Conservation (phyloP, 2,329 filamentous ascomycete genomes). For the Aschersonia sp. region DNA sequence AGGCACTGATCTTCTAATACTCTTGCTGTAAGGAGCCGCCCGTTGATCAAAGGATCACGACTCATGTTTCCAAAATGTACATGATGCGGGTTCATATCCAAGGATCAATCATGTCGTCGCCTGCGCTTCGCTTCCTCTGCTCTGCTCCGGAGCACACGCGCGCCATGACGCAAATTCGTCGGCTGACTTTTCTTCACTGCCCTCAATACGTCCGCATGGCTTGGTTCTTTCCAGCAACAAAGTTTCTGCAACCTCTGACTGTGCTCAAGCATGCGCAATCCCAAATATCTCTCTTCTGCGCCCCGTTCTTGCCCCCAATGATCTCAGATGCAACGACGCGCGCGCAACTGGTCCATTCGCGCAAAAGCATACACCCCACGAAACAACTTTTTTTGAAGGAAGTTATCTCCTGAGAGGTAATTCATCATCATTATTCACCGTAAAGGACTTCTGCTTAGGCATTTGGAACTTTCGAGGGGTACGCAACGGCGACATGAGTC, state of each 20-base stretch:
- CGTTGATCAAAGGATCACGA: no score
- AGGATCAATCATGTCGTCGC: conserved; percentile 25
- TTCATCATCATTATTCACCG: no score
- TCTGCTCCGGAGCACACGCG: conserved; percentile 22
- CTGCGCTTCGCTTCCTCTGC: conserved; percentile 18
- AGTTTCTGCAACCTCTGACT: conserved; percentile 22
- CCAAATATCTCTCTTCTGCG: conserved; percentile 22
- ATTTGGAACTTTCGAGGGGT: no score
- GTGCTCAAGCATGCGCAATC: conserved; percentile 26
- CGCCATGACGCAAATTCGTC: conserved; percentile 9
- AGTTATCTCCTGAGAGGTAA: no score
- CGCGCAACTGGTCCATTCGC: conserved; percentile 7
- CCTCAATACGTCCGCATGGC: not conserved
- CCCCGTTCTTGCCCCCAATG: conserved; percentile 21
- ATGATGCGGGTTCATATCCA: no score
- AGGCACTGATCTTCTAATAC: no score
- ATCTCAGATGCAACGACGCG: conserved; percentile 20
- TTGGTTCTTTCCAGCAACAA: conserved; percentile 9
- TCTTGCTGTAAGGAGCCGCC: no score
- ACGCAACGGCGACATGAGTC: no score
- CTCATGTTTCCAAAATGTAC: no score
- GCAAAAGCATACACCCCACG: no score
- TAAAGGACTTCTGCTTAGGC: no score
- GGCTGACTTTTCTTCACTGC: not conserved
- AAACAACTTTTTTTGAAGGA: no score